Conservation (phyloP, 352 stramenopile species). For the Blastocystis hominis region DNA sequence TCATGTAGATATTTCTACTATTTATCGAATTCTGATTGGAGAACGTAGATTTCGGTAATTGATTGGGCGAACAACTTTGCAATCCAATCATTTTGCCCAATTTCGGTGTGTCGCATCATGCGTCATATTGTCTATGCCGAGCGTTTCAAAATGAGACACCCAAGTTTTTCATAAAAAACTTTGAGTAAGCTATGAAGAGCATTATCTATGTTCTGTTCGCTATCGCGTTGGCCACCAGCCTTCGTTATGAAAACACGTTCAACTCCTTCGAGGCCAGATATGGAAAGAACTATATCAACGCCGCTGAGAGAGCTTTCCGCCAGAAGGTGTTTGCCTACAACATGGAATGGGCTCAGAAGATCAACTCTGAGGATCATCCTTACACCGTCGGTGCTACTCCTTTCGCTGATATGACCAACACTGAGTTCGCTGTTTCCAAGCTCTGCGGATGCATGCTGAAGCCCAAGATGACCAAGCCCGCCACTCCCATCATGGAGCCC, state of each 20-base stretch:
- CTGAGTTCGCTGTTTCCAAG: conserved; percentile 80
- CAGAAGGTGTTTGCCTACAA: conserved; percentile 74
- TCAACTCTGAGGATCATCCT: conserved; percentile 69
- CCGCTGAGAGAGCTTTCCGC: conserved; percentile 60
- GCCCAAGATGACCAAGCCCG: conserved; percentile 61
- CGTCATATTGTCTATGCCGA: neutral
- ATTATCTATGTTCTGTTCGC: conserved; percentile 41
- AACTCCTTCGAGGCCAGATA: conserved; percentile 52
- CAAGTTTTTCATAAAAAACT: neutral
- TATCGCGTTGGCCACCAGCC: conserved; percentile 13
- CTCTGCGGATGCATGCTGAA: conserved; percentile 66
- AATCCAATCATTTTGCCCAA: neutral
- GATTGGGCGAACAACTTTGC: neutral
- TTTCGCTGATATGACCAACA: conserved; percentile 83
- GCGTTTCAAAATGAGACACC: neutral
- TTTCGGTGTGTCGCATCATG: neutral
- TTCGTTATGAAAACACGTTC: conserved; percentile 33
- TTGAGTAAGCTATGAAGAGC: conserved; percentile 50
- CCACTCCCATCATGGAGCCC: conserved; percentile 59
- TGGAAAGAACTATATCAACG: conserved; percentile 57
- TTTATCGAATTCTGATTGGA: neutral
- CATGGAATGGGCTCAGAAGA: conserved; percentile 72
- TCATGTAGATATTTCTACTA: too few relatives aligned
- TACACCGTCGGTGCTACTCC: conserved; percentile 83
- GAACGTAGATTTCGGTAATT: neutral